A percentile compares a stretch with the other conserved stretches of the same genome.
These are phyloP conservation scores for Botrytis pseudocinerea DNA, from an alignment of 2,329 filamentous ascomycete species.

Conservation along the genomic window DNA sequence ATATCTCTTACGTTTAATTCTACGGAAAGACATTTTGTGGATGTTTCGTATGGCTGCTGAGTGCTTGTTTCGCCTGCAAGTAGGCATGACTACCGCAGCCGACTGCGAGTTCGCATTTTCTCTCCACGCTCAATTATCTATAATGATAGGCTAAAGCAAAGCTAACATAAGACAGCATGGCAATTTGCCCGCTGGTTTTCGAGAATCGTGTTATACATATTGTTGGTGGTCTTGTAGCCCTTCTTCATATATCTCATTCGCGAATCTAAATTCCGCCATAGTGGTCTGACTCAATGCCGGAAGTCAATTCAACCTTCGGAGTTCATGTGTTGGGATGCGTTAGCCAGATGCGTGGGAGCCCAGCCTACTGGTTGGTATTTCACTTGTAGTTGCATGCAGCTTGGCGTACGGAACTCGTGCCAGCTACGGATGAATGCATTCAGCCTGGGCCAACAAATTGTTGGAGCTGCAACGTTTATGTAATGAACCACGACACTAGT, in stretches of 20 bases:
- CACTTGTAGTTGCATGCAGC: not conserved
- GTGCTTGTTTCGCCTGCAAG: conserved; percentile 4
- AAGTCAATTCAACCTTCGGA: conserved; percentile 9
- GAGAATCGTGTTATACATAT: not conserved
- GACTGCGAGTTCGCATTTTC: not conserved
- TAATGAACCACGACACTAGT: conserved; percentile 3
- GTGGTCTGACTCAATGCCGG: conserved; percentile 20
- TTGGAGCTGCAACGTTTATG: conserved; percentile 14
- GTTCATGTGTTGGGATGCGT: conserved; percentile 6
- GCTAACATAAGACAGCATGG: not conserved
- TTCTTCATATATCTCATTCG: conserved; percentile 2
- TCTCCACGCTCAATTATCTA: not conserved
- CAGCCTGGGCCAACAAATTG: conserved; percentile 15
- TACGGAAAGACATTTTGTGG: not conserved
- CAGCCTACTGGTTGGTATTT: conserved; percentile 15
- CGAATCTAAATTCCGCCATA: conserved; percentile 21
- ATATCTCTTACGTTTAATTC: not conserved
- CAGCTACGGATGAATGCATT: conserved; percentile 12
- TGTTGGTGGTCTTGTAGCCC: not conserved
- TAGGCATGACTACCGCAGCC: conserved; percentile 11
- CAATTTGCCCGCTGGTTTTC: not conserved
- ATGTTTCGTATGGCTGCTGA: not conserved
- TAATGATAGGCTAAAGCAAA: conserved; percentile 3
- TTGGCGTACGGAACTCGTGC: conserved; percentile 19
- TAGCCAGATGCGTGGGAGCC: conserved; percentile 16